Evolutionary conservation across 192 early-diverging fungal genomes (phyloP), one percentile per base, ranked within the genome.

Genomic region (Linnemannia hyalina): DNA sequence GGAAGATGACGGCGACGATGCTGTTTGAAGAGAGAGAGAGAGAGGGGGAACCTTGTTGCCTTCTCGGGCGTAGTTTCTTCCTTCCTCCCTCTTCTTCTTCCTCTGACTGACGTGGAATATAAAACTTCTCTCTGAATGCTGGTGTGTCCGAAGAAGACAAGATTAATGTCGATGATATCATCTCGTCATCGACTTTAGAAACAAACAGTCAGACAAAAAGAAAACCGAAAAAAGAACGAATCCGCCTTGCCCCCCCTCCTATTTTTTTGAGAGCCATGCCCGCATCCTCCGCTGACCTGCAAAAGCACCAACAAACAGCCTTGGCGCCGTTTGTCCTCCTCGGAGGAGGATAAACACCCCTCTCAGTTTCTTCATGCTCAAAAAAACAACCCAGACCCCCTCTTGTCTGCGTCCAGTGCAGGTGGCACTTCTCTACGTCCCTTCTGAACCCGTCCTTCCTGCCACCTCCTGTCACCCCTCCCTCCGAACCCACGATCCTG

Each of bases 161-260:
- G 42, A 70, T 36, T 73, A 52, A 55, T 73, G 44, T 42, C 52
- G 36, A 47, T 65, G 38, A 75, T 75, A 73, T 81, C 75, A 69
- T 81, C 42, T 47, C 70, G 54, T 78, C 76, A 78, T 78, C 26
- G 38, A 32, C 44, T 36, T 68, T 73, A 41, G 23, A 38, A 32
- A 32, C 26, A 68, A 74, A 32, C 18, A 54, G 23, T 52, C 55
- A 75, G 60, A 65, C 35, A 44, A 42, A 75, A 60, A 10, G 57
- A 81, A 38, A 22, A 32, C 4, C 22, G 1, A 75, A 60, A 10
- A 52, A 81, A 46, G 9, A 32, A 4, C 22, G 1, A 49, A 6
- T 41, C n/a, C 55, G 10, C 94, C 93, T 87, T 89, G 93, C 93
- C 94, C 93, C 93, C 89, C 92, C 6, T 38, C 89, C 93, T 92